Evolutionary conservation across 2,329 filamentous ascomycete genomes (phyloP), one percentile per base, ranked within the genome.

Genomic region (Ascochyta fabae): DNA sequence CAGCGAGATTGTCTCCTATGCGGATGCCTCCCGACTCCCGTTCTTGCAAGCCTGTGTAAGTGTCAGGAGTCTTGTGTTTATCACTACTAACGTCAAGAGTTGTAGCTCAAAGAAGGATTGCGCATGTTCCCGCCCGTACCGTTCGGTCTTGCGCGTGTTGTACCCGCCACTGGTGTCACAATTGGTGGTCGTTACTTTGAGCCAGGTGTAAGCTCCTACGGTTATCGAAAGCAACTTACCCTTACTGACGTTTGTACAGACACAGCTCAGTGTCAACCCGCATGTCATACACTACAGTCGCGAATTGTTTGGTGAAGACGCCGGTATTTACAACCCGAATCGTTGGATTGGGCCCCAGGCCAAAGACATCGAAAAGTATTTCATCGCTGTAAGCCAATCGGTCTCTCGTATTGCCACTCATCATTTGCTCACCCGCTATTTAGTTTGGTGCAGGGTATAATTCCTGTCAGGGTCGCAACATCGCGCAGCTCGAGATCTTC

Each of bases 361-460:
- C 16, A 40, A 43, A 33, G 42, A 48, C 42, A 47, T 23, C 31
- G 67, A 72, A 13, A 66, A 59, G 34, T 62, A 60, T 36, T 60
- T 67, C 50, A 62, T 71, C 16, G 55, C 65, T 3, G 62, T 66
- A 53, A 47, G 62, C 12, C 23, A 9, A 6, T 16, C 6, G n/a
- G 26, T 49, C 13, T 24, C 23, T 29, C 24, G n/a, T 2, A 4
- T n/a, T 35, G 13, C 35, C 31, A 8, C 16, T 9, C 16, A 22
- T 31, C 27, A 33, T n/a, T 12, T 48, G 27, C 43, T 48, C 13
- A 47, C 61, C 16, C 10, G 2, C 2, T 41, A 2, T 9, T 16
- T 10, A 66, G 58, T 78, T 75, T 58, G 75, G 75, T 22, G 70
- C 70, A 5, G 75, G 77, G 7, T 77, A 76, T 36, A 71, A 69